Conservation (phyloP, 73 alveolate species). For the Tetrahymena thermophila region DNA sequence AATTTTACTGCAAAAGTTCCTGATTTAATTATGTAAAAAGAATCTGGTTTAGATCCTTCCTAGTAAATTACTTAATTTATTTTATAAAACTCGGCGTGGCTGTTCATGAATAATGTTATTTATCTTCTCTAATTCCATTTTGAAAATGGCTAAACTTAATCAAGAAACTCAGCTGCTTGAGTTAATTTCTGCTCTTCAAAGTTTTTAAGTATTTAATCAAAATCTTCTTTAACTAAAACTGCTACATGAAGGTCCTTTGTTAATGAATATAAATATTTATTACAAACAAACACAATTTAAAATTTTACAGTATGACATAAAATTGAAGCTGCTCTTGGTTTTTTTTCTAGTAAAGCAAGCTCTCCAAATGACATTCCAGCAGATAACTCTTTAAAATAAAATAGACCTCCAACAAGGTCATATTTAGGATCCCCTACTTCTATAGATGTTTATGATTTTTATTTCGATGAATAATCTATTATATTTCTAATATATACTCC, state of each 20-base stretch:
- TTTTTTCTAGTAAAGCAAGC: not conserved
- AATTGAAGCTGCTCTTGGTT: not conserved
- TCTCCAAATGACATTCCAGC: not conserved
- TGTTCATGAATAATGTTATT: not conserved
- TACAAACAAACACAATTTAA: no score
- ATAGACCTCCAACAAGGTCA: not conserved
- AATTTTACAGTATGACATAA: not conserved
- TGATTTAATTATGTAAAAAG: not conserved
- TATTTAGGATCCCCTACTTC: not conserved
- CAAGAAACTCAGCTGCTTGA: not conserved
- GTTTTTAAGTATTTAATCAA: not conserved
- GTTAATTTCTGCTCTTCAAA: not conserved
- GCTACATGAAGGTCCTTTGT: not conserved
- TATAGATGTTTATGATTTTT: not conserved
- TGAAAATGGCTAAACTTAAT: not conserved
- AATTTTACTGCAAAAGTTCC: not conserved
- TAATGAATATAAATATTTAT: no score
- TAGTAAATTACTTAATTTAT: not conserved
- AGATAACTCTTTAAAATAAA: not conserved
- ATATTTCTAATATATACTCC: not conserved
- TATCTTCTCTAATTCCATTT: not conserved
- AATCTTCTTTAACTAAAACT: not conserved
- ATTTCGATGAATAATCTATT: not conserved
- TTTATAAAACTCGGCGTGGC: not conserved
- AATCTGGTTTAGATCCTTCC: not conserved